Evolutionary conservation across 164 flowering plant species (phyloP).

Genomic region (Tinospora cordifolia): DNA sequence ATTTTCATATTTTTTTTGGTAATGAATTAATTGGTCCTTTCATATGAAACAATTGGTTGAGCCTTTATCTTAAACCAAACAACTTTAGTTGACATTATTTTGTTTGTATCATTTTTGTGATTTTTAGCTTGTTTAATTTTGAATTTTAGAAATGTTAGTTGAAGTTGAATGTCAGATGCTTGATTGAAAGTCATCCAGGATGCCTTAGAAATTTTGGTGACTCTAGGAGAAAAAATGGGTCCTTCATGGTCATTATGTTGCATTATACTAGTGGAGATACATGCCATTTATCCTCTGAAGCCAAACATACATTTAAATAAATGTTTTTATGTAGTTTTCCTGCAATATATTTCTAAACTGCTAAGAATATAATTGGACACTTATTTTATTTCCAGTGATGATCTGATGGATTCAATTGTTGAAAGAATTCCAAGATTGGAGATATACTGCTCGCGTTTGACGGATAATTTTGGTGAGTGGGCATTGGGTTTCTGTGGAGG

Average conservation of each 20-base stretch:
- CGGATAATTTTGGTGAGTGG: conserved; percentile 63
- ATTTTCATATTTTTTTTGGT: no score
- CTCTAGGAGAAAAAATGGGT: neutral
- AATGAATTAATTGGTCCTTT: no score
- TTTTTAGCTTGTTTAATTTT: neutral
- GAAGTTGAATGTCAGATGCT: neutral
- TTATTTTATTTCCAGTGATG: conserved; percentile 34
- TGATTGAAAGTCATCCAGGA: neutral
- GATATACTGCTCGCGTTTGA: conserved; percentile 71
- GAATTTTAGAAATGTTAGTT: neutral
- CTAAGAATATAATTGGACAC: neutral
- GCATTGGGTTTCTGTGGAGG: conserved; percentile 91
- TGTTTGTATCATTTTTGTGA: no score
- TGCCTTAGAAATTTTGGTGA: neutral
- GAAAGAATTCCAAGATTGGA: conserved; percentile 54
- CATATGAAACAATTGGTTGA: no score
- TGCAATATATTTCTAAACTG: neutral
- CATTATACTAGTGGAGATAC: neutral
- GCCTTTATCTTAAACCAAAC: no score
- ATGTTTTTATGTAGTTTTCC: neutral
- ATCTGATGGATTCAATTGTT: conserved; percentile 40
- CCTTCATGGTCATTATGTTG: neutral
- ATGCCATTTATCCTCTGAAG: neutral
- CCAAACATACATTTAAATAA: neutral
- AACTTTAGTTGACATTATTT: no score